These are phyloP conservation scores for Candida maltosa DNA, from an alignment of 805 yeast genomes.

Conservation along the genomic window DNA sequence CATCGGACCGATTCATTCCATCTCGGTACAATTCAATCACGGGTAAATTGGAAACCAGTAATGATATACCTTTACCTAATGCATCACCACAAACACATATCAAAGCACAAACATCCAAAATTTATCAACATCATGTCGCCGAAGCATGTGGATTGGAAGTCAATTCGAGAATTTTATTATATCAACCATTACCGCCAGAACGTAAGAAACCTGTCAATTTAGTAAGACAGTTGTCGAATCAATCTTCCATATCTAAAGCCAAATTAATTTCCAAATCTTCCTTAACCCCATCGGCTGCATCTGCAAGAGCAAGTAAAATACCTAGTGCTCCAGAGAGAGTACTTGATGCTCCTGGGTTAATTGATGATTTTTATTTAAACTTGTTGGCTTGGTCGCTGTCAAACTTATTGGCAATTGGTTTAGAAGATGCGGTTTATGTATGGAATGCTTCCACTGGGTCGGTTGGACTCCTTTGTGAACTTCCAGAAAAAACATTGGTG, in stretches of 20 bases:
- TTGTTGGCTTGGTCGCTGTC: slow-evolving; percentile 83
- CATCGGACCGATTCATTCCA: slow-evolving; percentile 42
- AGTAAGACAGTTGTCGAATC: slow-evolving; percentile 15
- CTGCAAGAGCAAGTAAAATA: slow-evolving; percentile 70
- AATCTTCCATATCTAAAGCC: slow-evolving; percentile 13
- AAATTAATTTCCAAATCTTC: slow-evolving; percentile 28
- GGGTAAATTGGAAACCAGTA: slow-evolving; percentile 34
- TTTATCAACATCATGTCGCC: slow-evolving; percentile 80
- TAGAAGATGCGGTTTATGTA: slow-evolving; percentile 77
- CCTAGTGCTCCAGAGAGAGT: slow-evolving; percentile 90
- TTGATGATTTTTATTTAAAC: slow-evolving; percentile 89
- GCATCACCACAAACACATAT: slow-evolving; percentile 55
- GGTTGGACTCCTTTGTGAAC: slow-evolving; percentile 65
- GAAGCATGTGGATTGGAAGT: slow-evolving; percentile 89
- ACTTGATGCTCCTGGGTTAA: slow-evolving; percentile 91
- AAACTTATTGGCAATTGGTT: slow-evolving; percentile 82
- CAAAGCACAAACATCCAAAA: slow-evolving; percentile 49
- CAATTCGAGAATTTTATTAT: slow-evolving; percentile 79
- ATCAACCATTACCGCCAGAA: slow-evolving; percentile 83
- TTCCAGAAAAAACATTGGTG: slow-evolving; percentile 45
- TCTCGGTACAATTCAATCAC: slow-evolving; percentile 38
- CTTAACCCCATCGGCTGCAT: slow-evolving; percentile 48
- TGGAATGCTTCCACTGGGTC: slow-evolving; percentile 89
- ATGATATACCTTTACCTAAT: slow-evolving; percentile 39
- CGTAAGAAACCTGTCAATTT: slow-evolving; percentile 34